phyloP scores from a whole-genome alignment of 2,329 filamentous ascomycete genomes.

The Diplodia scrobiculata region DNA sequence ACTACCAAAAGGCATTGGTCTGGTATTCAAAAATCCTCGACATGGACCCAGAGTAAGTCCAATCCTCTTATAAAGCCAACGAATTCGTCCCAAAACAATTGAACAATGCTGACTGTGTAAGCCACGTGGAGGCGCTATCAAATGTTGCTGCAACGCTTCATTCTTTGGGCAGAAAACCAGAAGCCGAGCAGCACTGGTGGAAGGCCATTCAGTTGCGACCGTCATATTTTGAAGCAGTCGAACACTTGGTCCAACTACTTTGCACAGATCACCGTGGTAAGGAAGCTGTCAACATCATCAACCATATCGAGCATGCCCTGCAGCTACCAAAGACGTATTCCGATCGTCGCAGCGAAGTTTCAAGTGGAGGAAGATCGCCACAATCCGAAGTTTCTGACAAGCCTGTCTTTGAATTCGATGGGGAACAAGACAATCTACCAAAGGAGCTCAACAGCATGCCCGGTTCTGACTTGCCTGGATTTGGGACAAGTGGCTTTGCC shows the following conservation, averaged over 20 bases:
- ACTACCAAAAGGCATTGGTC: slow-evolving; percentile 73
- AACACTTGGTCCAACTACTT: slow-evolving; percentile 86
- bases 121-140: slow-evolving; percentile 89
- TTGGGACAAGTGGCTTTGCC: slow-evolving; percentile 79
- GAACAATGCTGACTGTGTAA: slow-evolving; percentile 42
- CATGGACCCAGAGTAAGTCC: slow-evolving; percentile 57
- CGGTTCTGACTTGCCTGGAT: slow-evolving; percentile 56
- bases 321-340: slow-evolving; percentile 47
- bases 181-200: slow-evolving; percentile 85
- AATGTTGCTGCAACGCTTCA: slow-evolving; percentile 89
- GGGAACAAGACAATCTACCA: slow-evolving; percentile 43
- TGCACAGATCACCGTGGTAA: slow-evolving; percentile 77
- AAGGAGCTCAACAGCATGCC: slow-evolving; percentile 47
- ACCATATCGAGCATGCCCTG: slow-evolving; percentile 76
- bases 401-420: slow-evolving; percentile 60
- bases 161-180: slow-evolving; percentile 76
- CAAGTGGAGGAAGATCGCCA: slow-evolving; percentile 58
- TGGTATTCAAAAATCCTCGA: slow-evolving; percentile 72
- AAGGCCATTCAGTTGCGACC: slow-evolving; percentile 80
- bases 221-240: slow-evolving; percentile 89
- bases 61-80: neutral
- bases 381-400: slow-evolving; percentile 61
- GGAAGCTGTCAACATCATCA: slow-evolving; percentile 85
- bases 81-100: neutral
- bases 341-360: slow-evolving; percentile 62